Conservation (phyloP, 768 basidiomycete species). For the Lyophyllum semitale region DNA sequence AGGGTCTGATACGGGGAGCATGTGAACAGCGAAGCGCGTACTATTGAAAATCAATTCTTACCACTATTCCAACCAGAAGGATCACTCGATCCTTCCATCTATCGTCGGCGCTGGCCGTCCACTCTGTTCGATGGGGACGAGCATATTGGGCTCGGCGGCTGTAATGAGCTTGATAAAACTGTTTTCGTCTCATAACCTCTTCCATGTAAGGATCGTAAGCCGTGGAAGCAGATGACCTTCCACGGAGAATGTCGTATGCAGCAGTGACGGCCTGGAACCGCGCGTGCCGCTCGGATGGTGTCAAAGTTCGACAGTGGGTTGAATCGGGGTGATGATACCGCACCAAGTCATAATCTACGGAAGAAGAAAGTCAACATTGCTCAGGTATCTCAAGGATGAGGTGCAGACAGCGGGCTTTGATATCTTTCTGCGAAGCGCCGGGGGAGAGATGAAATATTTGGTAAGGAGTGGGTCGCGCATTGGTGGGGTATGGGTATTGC, state of each 20-base stretch:
- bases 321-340: conserved; percentile 75
- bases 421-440: conserved; percentile 56
- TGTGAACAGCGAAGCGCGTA: neutral
- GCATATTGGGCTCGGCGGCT: conserved; percentile 20
- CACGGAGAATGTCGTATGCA: conserved; percentile 62
- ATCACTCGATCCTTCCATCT: conserved; percentile 54
- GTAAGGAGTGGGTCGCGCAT: conserved; percentile 59
- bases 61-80: conserved; percentile 48
- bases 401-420: conserved; percentile 68
- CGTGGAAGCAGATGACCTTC: conserved; percentile 28
- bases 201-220: conserved; percentile 44
- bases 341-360: conserved; percentile 72
- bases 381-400: neutral
- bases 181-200: conserved; percentile 53
- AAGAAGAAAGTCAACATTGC: conserved; percentile 1
- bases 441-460: conserved; percentile 71
- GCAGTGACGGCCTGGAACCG: conserved; percentile 66
- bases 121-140: conserved; percentile 15
- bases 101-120: conserved; percentile 41
- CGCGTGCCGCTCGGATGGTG: conserved; percentile 49
- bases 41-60: conserved; percentile 27
- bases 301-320: conserved; percentile 37
- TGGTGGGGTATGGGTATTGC: conserved; percentile 51
- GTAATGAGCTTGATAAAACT: conserved; percentile 37
- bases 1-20: conserved; percentile 35